Percentiles rank a stretch among this genome's conserved stretches.
These are phyloP conservation scores for Kuraishia borneana DNA, from an alignment of 805 yeast species.

Conservation along the genomic window DNA sequence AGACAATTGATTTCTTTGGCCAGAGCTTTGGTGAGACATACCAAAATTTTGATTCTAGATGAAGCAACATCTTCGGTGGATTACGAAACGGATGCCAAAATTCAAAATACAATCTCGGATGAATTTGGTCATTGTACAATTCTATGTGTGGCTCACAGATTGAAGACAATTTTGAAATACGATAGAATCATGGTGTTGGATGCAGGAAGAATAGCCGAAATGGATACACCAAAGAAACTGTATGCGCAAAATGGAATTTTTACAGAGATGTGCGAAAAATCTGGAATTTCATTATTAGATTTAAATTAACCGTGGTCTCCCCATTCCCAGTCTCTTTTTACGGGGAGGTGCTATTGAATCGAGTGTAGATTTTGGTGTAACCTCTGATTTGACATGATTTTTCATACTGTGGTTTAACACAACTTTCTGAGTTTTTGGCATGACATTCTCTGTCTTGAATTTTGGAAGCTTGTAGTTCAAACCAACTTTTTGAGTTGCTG, in stretches of 20 bases:
- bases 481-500: too few species aligned
- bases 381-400: too few species aligned
- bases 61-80: conserved; percentile 77
- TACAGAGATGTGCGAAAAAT: conserved; percentile 38
- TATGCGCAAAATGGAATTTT: conserved; percentile 33
- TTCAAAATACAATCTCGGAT: conserved; percentile 45
- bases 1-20: conserved; percentile 61
- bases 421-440: too few species aligned
- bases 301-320: too few species aligned
- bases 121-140: conserved; percentile 58
- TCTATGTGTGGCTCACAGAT: conserved; percentile 62
- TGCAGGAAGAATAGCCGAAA: conserved; percentile 41
- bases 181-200: conserved; percentile 53
- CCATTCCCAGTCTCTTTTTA: not conserved
- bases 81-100: conserved; percentile 55
- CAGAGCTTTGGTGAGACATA: conserved; percentile 54
- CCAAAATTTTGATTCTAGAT: conserved; percentile 54
- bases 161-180: conserved; percentile 49
- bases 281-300: too few species aligned
- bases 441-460: too few species aligned
- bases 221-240: conserved; percentile 39
- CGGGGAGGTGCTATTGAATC: not conserved
- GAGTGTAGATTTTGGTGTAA: too few species aligned
- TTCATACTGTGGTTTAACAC: too few species aligned
- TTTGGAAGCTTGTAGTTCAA: too few species aligned